Base-by-base conservation (phyloP, 768 basidiomycete genomes). In the Boletus rufocinnamomeus region DNA sequence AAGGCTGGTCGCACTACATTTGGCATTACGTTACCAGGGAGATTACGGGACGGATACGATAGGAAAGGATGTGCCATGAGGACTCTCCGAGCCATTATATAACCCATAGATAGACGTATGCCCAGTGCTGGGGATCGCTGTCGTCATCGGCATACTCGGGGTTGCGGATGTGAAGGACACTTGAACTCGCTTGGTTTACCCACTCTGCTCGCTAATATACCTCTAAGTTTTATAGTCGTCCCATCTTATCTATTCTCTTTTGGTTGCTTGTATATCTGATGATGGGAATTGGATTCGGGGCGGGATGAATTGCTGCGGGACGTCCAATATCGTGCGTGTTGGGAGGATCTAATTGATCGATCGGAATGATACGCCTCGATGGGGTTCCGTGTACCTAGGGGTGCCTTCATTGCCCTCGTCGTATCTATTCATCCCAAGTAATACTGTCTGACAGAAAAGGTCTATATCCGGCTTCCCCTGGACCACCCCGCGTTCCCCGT, bases 1-100 rank as follows among this genome's bases (percentile, higher is more conserved):
- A 82, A 66, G 81, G 79, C 37, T 82, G 81, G 80, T 75, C 80
- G 32, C 77, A 79, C 50, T 82, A 81, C 54, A 78, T 82, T 44
- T 81, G 79, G 78, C 78, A 82, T 62, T 81, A 70, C 52, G 71
- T 80, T 57, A 74, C 76, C 14, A 67, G 71, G 25, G 79, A 80
- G 60, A 56, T 80, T 28, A 28, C 59, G 19, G 64, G 67, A 9
- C 59, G 62, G 47, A 63, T 71, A 55, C 69, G 69, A 49, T 70
- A 62, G 43, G 17, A 19, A 21, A 32, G 34, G 16, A 52, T 2
- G 41, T 3, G 38, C 25, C 19, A 14, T 21, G 13, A 17, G 32
- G 19, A 34, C 44, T 2, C 35, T 40, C n/a, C 21, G 4, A 32
- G 23, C 49, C 27, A 40, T 60, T 30, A 19, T 19, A 40, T 35